Base-by-base conservation (phyloP, 768 basidiomycete species). In the Lentinula lateritia region DNA sequence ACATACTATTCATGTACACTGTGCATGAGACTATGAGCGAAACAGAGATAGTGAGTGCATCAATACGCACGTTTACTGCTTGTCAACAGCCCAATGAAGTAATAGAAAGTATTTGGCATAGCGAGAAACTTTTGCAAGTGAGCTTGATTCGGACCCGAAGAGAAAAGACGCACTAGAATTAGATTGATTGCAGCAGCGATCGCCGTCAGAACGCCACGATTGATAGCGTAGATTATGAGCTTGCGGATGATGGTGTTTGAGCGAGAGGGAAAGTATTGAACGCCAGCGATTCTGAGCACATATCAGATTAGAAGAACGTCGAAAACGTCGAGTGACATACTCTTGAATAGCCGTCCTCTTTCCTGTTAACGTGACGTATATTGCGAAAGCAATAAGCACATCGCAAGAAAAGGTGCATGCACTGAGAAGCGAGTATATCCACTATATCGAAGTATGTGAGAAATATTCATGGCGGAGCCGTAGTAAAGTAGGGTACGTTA, bases 171-270 rank as follows among this genome's bases (percentile, higher is more conserved):
- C n/a, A 55, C 68, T 32, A 69, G 55, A 53, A 69, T 62, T 41
- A 69, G 52, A 50, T 67, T 66, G 9, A 69, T 35, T 4, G 59
- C 55, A 4, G 67, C 65, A 41, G 58, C 61, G 1, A 68, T 20
- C 12, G 66, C 66, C 8, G 68, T 69, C n/a, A 66, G 41, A 13
- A 66, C 52, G 1, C 68, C 68, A 9, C 68, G 64, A 50, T 68
- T 68, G 18, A 69, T 61, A 20, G 68, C 67, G 35, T 64, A 64
- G 38, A 68, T 62, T 60, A 66, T 68, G 5, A 69, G 60, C 8
- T 36, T 64, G n/a, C 63, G 63, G 32, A 70, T 56, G 50, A 70
- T 60, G 6, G 43, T 57, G 41, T 68, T 68, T n/a, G 69, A 68
- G 3, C 69, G 67, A 38, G 20, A 36, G 42, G 42, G 28, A 53